Conservation (phyloP, 2,329 filamentous ascomycete species). For the Calonectria honghensis region DNA sequence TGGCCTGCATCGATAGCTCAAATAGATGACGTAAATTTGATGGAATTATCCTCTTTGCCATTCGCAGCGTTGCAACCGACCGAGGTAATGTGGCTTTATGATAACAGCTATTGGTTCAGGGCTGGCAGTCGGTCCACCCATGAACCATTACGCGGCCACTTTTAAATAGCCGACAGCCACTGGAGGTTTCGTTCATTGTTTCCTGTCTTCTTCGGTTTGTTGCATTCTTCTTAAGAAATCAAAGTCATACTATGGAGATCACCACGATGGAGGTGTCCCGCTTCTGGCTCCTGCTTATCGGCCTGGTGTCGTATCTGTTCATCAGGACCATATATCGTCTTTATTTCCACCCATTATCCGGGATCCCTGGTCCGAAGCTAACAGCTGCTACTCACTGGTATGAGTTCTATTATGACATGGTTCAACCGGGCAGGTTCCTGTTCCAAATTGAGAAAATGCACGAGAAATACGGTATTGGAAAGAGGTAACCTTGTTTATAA, state of each 20-base stretch:
- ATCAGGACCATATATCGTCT: conserved; percentile 1
- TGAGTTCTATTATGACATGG: not conserved
- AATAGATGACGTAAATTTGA: too few species aligned
- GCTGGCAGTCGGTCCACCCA: too few species aligned
- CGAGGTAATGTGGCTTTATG: too few species aligned
- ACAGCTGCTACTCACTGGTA: not conserved
- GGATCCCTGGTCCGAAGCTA: not conserved
- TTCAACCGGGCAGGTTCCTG: not conserved
- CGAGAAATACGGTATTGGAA: not conserved
- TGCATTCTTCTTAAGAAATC: too few species aligned
- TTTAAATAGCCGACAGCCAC: too few species aligned
- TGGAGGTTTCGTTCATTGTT: too few species aligned
- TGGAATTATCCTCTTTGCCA: too few species aligned
- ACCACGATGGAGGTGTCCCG: not conserved
- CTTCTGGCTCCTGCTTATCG: not conserved
- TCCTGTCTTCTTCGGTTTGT: too few species aligned
- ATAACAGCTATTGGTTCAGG: too few species aligned
- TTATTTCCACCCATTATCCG: not conserved
- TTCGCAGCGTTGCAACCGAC: too few species aligned
- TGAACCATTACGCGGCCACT: too few species aligned
- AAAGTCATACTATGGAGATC: not conserved
- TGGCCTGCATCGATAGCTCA: too few species aligned
- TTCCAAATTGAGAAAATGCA: conserved; percentile 9
- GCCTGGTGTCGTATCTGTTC: not conserved
- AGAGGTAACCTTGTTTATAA: not conserved